These are phyloP conservation scores for Lasiosphaeriaceae sp. DNA, from an alignment of 495 filamentous ascomycete species.

Conservation along the genomic window DNA sequence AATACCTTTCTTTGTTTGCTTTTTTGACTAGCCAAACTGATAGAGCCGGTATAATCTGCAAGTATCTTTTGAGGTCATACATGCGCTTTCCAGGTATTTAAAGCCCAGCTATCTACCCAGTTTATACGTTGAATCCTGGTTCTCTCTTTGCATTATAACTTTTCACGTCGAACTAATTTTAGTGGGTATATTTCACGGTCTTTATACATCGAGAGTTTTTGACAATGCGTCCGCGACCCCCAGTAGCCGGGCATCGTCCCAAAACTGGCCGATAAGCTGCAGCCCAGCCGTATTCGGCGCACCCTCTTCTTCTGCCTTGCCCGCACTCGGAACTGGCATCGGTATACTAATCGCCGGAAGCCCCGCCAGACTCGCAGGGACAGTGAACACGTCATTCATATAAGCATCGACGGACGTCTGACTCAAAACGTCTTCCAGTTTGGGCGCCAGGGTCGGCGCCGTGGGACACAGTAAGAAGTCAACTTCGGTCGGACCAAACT, in stretches of 20 bases:
- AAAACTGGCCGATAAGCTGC: conserved; percentile 89
- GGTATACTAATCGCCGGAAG: conserved; percentile 87
- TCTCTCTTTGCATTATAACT: too few species aligned
- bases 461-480: conserved; percentile 90
- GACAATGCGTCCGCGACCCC: conserved; percentile 47
- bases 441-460: conserved; percentile 72
- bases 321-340: conserved; percentile 42
- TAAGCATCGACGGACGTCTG: conserved; percentile 51
- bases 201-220: conserved; percentile 3
- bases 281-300: conserved; percentile 56
- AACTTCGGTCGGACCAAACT: conserved; percentile 53
- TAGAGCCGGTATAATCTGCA: too few species aligned
- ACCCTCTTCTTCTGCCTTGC: conserved; percentile 17
- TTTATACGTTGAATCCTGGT: too few species aligned
- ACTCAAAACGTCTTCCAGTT: conserved; percentile 48
- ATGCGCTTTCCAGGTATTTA: too few species aligned
- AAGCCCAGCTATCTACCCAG: too few species aligned
- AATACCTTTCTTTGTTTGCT: too few species aligned
- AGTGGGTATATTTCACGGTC: too few species aligned
- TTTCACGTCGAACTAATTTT: too few species aligned
- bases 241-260: conserved; percentile 69
- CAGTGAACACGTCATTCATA: conserved; percentile 92
- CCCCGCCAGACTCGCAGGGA: conserved; percentile 89
- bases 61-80: too few species aligned
- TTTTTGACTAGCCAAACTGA: too few species aligned